Percentiles rank a stretch among this genome's conserved stretches.
Conservation (phyloP, 108 stramenopile species). For the Craspedostauros australis region DNA sequence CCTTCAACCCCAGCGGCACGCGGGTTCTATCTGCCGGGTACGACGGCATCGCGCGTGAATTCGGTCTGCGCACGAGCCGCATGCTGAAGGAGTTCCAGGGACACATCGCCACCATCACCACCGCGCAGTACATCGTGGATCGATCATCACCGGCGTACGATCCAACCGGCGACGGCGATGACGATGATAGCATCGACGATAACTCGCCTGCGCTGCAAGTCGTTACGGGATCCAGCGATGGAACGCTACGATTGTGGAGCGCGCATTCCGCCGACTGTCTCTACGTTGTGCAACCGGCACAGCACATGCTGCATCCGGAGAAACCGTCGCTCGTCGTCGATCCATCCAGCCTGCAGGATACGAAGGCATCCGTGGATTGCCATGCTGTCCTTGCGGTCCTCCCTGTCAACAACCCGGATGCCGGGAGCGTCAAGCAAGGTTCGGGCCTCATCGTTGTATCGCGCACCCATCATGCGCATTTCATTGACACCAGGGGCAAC, state of each 20-base stretch:
- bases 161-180: constrained; percentile 4
- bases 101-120: constrained; percentile 77
- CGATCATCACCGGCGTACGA: too few relatives aligned
- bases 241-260: constrained; percentile 90
- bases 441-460: constrained; percentile 64
- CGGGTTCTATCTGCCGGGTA: constrained; percentile 70
- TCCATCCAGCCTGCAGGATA: constrained; percentile 18
- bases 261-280: constrained; percentile 57
- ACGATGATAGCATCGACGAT: not conserved
- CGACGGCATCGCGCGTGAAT: constrained; percentile 65
- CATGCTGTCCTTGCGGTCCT: constrained; percentile 47
- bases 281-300: constrained; percentile 39
- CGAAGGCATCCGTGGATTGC: too few relatives aligned
- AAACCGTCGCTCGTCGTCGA: constrained; percentile 21
- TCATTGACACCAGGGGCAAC: constrained; percentile 48
- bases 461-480: constrained; percentile 46
- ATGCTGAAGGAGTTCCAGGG: constrained; percentile 85
- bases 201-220: constrained; percentile 29
- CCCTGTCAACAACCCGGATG: constrained; percentile 48
- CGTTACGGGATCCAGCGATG: constrained; percentile 86
- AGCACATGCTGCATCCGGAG: constrained; percentile 10
- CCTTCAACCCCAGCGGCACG: constrained; percentile 52
- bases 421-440: too few relatives aligned
- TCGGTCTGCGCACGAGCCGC: constrained; percentile 65
- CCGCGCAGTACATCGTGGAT: constrained; percentile 47